Base-by-base conservation (phyloP, 176 grass and related monocot genomes). In the Chrysopogon serrulatus region DNA sequence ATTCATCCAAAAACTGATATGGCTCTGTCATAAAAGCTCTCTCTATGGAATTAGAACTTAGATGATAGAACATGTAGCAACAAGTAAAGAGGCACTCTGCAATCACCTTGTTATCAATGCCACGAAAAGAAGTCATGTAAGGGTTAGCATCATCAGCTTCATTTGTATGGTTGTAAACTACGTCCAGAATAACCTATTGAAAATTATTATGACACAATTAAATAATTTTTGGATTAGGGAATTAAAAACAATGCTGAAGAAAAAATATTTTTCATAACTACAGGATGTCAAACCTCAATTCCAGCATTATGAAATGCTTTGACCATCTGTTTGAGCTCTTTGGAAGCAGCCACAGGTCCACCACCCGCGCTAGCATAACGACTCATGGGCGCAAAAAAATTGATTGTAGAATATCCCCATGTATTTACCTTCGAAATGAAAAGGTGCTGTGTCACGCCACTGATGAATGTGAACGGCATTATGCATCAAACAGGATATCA, bases 311-410 rank as follows among this genome's bases (percentile, higher is more conserved):
- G 96, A 65, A 99, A 92, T 85, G 93, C 87, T 87, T 95, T 96
- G 40, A 99, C 81, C 96, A 99, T 99, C 73, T 94, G 73, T 84
- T 99, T 99, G 81, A 99, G 89, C 56, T 99, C 93, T 79, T 82
- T 68, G 73, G 93, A 94, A 88, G 96, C 93, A 94, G 53, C 86
- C 54, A 90, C 65, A 75, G 96, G 91, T 72, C 96, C 96, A 92
- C 93, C 93, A 85, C 93, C 89, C n/a, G 91, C 65, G 90, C 96
- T 96, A 74, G 96, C 96, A 93, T 99, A 99, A 64, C 93, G 96
- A 78, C 87, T 94, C 96, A 99, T 99, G 12, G 93, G 93, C n/a
- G 96, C 91, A 92, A 99, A 99, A 94, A 99, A 94, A 65, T 99
- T 99, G 15, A 99, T n/a, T 18, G 96, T 99, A 51, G 96, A 99